These are phyloP conservation scores for Chrysanthemum makinoi DNA, from an alignment of 129 eudicot genomes.

Conservation along the genomic window DNA sequence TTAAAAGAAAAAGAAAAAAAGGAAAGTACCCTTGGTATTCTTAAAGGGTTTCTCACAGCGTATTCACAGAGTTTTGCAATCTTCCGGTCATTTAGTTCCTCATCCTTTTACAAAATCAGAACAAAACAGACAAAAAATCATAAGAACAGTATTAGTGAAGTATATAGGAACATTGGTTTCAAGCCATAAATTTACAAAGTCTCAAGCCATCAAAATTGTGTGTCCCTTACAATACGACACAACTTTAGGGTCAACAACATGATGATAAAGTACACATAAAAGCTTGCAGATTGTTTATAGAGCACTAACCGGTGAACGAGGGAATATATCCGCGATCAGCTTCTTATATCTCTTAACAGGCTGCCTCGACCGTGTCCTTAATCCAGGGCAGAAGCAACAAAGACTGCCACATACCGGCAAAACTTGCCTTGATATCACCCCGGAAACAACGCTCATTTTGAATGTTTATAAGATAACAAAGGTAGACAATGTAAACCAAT, in stretches of 20 bases:
- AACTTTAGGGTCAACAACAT: not conserved
- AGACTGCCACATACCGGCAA: slow-evolving; percentile 62
- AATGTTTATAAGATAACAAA: slow-evolving; percentile 19
- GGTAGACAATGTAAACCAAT: slow-evolving; percentile 15
- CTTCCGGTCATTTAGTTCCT: slow-evolving; percentile 74
- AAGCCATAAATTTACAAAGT: slow-evolving; percentile 1
- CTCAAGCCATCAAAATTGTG: not conserved
- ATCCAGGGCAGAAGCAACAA: slow-evolving; percentile 66
- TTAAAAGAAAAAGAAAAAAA: not conserved
- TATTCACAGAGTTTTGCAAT: slow-evolving; percentile 77
- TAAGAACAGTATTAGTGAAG: not conserved
- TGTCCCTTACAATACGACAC: not conserved
- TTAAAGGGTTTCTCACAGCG: slow-evolving; percentile 77
- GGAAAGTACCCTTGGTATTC: slow-evolving; percentile 66
- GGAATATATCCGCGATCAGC: slow-evolving; percentile 64
- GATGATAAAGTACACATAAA: not conserved
- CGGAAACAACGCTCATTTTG: slow-evolving; percentile 42
- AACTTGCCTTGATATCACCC: slow-evolving; percentile 49
- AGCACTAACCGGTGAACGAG: slow-evolving; percentile 52
- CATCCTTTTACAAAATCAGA: slow-evolving; percentile 45
- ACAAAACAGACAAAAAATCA: slow-evolving; percentile 13
- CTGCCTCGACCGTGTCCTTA: slow-evolving; percentile 79
- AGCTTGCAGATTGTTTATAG: not conserved
- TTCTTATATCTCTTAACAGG: slow-evolving; percentile 78
- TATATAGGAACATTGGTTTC: not conserved